These are phyloP conservation scores for Suillus placidus DNA, from an alignment of 768 basidiomycete genomes.

Conservation along the genomic window DNA sequence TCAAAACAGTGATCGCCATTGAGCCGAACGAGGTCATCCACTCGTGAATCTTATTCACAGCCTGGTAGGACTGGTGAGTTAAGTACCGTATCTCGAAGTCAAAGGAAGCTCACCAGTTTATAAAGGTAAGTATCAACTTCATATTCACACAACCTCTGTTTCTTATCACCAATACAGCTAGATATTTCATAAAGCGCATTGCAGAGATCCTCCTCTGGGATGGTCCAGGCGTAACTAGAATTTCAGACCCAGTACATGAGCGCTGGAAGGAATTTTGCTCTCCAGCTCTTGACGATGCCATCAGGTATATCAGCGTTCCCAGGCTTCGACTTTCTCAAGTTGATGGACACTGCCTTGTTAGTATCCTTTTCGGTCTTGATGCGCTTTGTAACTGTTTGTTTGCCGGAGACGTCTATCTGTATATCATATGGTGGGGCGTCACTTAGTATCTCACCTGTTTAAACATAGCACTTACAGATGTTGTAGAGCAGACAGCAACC, in stretches of 20 bases:
- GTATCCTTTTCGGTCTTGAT: not conserved
- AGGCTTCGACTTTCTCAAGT: not conserved
- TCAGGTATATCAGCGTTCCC: not conserved
- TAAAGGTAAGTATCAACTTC: not conserved
- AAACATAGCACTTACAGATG: not conserved
- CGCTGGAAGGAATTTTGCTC: not conserved
- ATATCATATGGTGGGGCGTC: not conserved
- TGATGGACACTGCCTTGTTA: not conserved
- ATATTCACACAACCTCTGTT: not conserved
- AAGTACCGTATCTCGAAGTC: not conserved
- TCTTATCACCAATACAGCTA: not conserved
- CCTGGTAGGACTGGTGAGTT: not conserved
- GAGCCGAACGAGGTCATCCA: not conserved
- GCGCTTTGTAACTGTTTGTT: not conserved
- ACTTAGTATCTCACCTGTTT: not conserved
- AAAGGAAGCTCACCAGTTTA: not conserved
- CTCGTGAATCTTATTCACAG: not conserved
- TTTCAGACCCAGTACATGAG: not conserved
- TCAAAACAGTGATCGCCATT: not conserved
- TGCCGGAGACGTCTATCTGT: not conserved
- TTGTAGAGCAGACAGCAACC: not conserved
- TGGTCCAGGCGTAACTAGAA: not conserved
- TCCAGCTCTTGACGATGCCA: not conserved
- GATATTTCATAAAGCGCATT: not conserved
- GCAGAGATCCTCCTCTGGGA: not conserved